Evolutionary conservation across 768 basidiomycete genomes (phyloP).

Genomic region (Hypholoma sublateritium): DNA sequence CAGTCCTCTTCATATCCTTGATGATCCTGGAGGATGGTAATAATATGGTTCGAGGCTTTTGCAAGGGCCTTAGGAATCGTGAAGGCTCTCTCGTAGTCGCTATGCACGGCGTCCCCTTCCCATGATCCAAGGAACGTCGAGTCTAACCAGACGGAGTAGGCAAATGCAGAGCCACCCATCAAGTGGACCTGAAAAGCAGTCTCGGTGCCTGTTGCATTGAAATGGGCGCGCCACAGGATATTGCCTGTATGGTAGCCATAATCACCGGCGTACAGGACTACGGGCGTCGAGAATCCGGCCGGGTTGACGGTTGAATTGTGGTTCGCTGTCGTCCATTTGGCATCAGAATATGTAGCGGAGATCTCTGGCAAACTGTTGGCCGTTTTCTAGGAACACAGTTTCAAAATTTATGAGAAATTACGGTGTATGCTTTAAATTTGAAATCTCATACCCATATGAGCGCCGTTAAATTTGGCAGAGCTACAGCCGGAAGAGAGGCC

Average conservation of each 20-base stretch:
- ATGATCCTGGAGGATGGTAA: constrained; percentile 55
- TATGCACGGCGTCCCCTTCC: constrained; percentile 36
- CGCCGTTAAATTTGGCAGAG: constrained; percentile 32
- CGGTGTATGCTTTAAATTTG: too few species aligned
- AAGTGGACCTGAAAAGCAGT: constrained; percentile 40
- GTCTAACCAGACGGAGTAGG: constrained; percentile 50
- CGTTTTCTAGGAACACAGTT: constrained; percentile 30
- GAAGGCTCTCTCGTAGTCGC: constrained; percentile 32
- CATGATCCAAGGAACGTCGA: constrained; percentile 47
- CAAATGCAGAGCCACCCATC: constrained; percentile 47
- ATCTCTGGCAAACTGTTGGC: constrained; percentile 46
- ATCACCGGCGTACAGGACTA: constrained; percentile 47
- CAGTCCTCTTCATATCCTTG: constrained; percentile 52
- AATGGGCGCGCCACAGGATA: constrained; percentile 52
- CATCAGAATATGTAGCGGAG: constrained; percentile 36
- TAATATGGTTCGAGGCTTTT: constrained; percentile 35
- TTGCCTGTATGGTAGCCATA: constrained; percentile 54
- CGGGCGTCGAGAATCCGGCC: constrained; percentile 32
- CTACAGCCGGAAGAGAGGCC: constrained; percentile 32
- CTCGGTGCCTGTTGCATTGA: constrained; percentile 45
- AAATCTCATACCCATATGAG: constrained; percentile 35
- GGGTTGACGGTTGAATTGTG: constrained; percentile 43
- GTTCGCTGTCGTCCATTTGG: constrained; percentile 41
- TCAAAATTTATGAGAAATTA: not conserved
- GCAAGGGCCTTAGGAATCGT: constrained; percentile 29